These are phyloP conservation scores for Clausena lansium DNA, from an alignment of 345 rosid species.

Conservation along the genomic window DNA sequence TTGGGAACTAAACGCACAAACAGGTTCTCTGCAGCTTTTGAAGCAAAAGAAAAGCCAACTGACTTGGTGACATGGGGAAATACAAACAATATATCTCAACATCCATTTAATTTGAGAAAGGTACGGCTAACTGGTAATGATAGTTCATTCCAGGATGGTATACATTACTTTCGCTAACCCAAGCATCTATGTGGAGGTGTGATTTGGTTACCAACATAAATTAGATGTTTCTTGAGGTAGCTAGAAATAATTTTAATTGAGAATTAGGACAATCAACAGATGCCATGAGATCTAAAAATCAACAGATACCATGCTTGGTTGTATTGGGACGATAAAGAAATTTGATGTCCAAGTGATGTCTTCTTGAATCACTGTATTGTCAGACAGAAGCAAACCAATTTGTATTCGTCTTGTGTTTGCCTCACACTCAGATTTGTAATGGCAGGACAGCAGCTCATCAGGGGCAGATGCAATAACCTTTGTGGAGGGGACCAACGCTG, in stretches of 20 bases:
- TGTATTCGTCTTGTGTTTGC: neutral
- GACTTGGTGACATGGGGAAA: constrained; percentile 21
- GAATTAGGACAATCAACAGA: neutral
- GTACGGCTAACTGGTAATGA: constrained; percentile 17
- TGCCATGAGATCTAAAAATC: neutral
- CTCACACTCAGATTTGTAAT: neutral
- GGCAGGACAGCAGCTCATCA: constrained; percentile 25
- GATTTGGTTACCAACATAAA: neutral
- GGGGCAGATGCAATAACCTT: constrained; percentile 12
- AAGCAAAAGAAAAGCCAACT: constrained; percentile 27
- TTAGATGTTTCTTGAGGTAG: neutral
- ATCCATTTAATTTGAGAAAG: constrained; percentile 20
- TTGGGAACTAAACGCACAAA: constrained; percentile 15
- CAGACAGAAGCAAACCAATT: neutral
- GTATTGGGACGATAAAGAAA: neutral
- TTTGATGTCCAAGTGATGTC: neutral
- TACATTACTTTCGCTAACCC: neutral
- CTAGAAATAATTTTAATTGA: no score
- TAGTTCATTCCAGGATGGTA: neutral
- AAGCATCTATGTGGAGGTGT: neutral
- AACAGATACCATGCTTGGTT: neutral
- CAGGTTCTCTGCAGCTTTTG: constrained; percentile 22
- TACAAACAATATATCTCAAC: constrained; percentile 17
- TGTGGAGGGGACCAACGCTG: constrained; percentile 3
- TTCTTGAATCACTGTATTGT: neutral